Percentiles rank a stretch among this genome's conserved stretches.
These are phyloP conservation scores for Bruguiera hainesii DNA, from an alignment of 441 rosid species.

Conservation along the genomic window DNA sequence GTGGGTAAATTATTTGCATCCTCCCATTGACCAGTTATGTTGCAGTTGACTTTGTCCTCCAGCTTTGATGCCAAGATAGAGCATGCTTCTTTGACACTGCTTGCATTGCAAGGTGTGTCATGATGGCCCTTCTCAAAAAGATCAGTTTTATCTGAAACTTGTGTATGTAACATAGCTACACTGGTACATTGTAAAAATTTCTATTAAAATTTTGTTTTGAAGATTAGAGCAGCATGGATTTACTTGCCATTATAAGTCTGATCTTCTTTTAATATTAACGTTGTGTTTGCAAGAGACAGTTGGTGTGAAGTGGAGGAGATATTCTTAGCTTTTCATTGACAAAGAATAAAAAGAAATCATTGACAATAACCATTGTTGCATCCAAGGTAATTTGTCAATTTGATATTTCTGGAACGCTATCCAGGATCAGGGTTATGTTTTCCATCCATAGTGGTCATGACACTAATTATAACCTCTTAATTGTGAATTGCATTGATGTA, in stretches of 20 bases:
- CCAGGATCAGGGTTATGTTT: constrained; percentile 22
- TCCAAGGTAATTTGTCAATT: constrained; percentile 58
- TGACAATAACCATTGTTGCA: constrained; percentile 5
- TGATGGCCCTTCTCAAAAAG: constrained; percentile 43
- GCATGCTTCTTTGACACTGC: constrained; percentile 54
- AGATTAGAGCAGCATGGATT: constrained; percentile 36
- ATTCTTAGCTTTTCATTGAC: constrained; percentile 62
- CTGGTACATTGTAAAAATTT: constrained; percentile 51
- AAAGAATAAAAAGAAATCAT: constrained; percentile 58
- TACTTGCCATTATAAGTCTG: constrained; percentile 19
- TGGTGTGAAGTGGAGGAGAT: constrained; percentile 78
- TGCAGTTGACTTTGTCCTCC: constrained; percentile 55
- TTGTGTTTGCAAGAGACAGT: constrained; percentile 90
- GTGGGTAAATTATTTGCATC: constrained; percentile 49
- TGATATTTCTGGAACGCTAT: constrained; percentile 27
- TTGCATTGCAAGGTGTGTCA: constrained; percentile 86
- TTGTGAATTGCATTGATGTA: too few species aligned
- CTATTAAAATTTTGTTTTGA: constrained; percentile 27
- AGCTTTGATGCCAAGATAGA: constrained; percentile 45
- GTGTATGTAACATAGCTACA: constrained; percentile 64
- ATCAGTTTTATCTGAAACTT: constrained; percentile 62
- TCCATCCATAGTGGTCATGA: constrained; percentile 12
- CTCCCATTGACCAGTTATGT: constrained; percentile 41
- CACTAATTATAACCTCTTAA: constrained; percentile 8
- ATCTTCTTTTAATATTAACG: constrained; percentile 43